Base-by-base conservation (phyloP, 1,284 basidiomycete genomes). In the Leccinum pseudoinsigne region DNA sequence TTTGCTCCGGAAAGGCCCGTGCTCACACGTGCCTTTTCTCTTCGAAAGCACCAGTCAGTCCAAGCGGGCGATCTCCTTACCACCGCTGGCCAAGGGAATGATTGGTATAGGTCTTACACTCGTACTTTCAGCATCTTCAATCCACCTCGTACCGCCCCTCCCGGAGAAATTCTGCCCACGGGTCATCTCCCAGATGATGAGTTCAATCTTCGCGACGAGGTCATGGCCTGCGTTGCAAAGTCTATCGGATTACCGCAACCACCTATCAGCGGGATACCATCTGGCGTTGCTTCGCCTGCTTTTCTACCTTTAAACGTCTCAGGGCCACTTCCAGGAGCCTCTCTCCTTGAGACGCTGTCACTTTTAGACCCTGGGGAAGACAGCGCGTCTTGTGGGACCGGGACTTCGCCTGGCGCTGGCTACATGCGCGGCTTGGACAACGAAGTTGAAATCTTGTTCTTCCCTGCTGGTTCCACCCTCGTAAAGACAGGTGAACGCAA, bases 201-300 rank as follows among this genome's bases (percentile, higher is more conserved):
- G 51, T 96, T 97, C 71, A 93, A 98, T 71, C 84, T 99, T 42
- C 88, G 93, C 53, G 93, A 95, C 67, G 94, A 94, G 67, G 95
- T 99, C 38, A 95, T 99, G 92, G 90, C 92, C 5, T 97, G 94
- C 77, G 97, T 99, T 64, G 95, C 96, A 1, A 97, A 96, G 75
- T 97, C 95, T 5, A 98, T 99, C 62, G 97, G 97, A 3, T 83
- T 99, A 11, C 81, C 93, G n/a, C 96, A 97, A 68, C 90, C 94
- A 7, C 85, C 89, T 8, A 79, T 90, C 14, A 89, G 87, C 63
- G 86, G 82, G 47, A 81, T 79, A 54, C 86, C 86, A 50, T 89
- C 89, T 2, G 75, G 82, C 3, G 87, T 89, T 67, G 82, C 83
- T 2, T 91, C 90, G 0, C 90, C 91, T 51, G 81, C 82, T 10